phyloP scores from a whole-genome alignment of 805 yeast species.

The Teunomyces kruisii region DNA sequence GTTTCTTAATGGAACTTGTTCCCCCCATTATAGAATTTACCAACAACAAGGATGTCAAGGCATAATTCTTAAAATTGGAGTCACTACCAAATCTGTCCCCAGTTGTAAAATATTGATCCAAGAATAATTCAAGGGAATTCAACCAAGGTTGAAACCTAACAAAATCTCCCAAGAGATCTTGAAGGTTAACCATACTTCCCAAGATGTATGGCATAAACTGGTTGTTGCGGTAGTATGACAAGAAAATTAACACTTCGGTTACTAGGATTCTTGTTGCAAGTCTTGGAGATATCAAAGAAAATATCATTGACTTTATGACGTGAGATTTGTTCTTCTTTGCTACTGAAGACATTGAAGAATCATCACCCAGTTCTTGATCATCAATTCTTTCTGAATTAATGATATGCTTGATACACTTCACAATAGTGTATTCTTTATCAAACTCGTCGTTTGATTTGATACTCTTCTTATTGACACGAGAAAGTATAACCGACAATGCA shows the following conservation, averaged over 20 bases:
- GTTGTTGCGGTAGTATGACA: slow-evolving; percentile 25
- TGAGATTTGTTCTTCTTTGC: slow-evolving; percentile 25
- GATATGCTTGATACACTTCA: slow-evolving; percentile 37
- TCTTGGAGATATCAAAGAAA: slow-evolving; percentile 41
- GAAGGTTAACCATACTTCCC: slow-evolving; percentile 32
- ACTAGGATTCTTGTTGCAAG: slow-evolving; percentile 40
- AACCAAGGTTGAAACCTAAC: slow-evolving; percentile 44
- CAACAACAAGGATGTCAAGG: slow-evolving; percentile 35
- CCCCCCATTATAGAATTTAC: slow-evolving; percentile 34
- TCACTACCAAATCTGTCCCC: slow-evolving; percentile 14
- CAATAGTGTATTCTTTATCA: slow-evolving; percentile 38
- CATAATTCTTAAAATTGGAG: slow-evolving; percentile 29
- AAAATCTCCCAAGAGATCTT: slow-evolving; percentile 35
- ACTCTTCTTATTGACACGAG: slow-evolving; percentile 39
- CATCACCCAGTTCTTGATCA: slow-evolving; percentile 11
- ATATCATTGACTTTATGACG: slow-evolving; percentile 36
- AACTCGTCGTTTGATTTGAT: slow-evolving; percentile 46
- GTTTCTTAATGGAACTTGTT: slow-evolving; percentile 22
- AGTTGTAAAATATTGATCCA: slow-evolving; percentile 29
- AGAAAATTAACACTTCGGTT: slow-evolving; percentile 42
- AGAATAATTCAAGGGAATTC: slow-evolving; percentile 32
- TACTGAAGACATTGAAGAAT: slow-evolving; percentile 8
- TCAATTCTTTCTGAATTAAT: slow-evolving; percentile 25
- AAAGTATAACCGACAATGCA: slow-evolving; percentile 38
- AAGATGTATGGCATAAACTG: slow-evolving; percentile 26